Conservation (phyloP, 371 early-diverging fungal species). For the Umbelopsis sp. region DNA sequence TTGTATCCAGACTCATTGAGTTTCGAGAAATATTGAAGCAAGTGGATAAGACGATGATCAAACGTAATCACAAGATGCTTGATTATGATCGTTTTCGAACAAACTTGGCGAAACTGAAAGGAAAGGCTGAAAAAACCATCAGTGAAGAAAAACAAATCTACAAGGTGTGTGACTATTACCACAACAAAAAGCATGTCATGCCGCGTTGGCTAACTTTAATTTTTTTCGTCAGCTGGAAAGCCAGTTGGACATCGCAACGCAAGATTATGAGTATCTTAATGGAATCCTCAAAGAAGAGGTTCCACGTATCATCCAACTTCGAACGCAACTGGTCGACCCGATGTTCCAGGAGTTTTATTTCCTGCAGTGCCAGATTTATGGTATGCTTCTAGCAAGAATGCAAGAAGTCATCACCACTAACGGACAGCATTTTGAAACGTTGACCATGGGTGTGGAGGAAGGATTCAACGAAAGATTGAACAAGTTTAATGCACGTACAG, state of each 20-base stretch:
- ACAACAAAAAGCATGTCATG: neutral
- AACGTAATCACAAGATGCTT: conserved; percentile 80
- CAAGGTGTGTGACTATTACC: conserved; percentile 38
- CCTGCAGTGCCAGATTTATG: conserved; percentile 70
- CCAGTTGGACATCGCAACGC: conserved; percentile 70
- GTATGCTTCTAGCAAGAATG: conserved; percentile 55
- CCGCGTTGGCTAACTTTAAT: neutral
- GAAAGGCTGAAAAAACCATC: conserved; percentile 66
- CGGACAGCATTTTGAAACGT: conserved; percentile 39
- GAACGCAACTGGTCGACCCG: conserved; percentile 69
- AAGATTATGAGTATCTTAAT: conserved; percentile 76
- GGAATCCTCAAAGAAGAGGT: conserved; percentile 69
- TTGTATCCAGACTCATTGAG: conserved; percentile 73
- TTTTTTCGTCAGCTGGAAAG: conserved; percentile 49
- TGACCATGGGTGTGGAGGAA: conserved; percentile 36
- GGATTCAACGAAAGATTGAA: conserved; percentile 31
- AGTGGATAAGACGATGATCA: conserved; percentile 75
- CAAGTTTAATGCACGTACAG: conserved; percentile 35
- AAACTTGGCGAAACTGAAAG: conserved; percentile 67
- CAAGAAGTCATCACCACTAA: conserved; percentile 53
- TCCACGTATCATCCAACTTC: conserved; percentile 66
- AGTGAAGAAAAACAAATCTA: conserved; percentile 76
- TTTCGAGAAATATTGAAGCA: conserved; percentile 64
- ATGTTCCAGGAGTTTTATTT: conserved; percentile 73
- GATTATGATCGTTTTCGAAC: conserved; percentile 84